Evolutionary conservation across 768 basidiomycete genomes (phyloP).

Genomic region (Russula emetica): DNA sequence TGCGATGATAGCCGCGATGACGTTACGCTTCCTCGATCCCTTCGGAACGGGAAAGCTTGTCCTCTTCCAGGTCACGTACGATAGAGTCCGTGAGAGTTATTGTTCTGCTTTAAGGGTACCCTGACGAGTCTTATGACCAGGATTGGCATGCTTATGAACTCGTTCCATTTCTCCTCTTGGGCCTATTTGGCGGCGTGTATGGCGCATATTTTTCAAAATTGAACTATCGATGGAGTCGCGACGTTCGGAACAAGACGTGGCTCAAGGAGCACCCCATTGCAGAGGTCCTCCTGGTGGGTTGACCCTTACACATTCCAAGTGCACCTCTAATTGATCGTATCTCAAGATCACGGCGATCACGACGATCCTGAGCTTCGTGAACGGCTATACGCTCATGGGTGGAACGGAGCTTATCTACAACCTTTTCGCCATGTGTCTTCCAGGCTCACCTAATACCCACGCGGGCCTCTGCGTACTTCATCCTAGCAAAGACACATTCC

Average conservation of each 20-base stretch:
- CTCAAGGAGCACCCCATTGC: conserved; percentile 70
- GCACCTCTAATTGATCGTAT: conserved; percentile 6
- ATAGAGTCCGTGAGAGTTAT: conserved; percentile 47
- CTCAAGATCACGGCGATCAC: conserved; percentile 74
- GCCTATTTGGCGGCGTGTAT: conserved; percentile 89
- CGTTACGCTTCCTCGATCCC: conserved; percentile 87
- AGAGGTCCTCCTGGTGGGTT: conserved; percentile 76
- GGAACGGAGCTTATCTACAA: conserved; percentile 93
- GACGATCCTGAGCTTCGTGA: conserved; percentile 73
- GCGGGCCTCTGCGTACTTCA: conserved; percentile 69
- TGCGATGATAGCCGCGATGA: conserved; percentile 95
- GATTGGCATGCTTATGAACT: conserved; percentile 94
- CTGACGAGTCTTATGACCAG: conserved; percentile 37
- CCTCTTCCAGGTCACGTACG: conserved; percentile 86
- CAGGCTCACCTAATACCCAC: conserved; percentile 50
- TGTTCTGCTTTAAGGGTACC: background rate
- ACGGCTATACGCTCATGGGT: conserved; percentile 88
- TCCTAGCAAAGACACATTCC: conserved; percentile 53
- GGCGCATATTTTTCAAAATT: conserved; percentile 91
- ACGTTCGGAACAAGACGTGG: conserved; percentile 80
- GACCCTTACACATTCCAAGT: background rate
- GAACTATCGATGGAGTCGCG: conserved; percentile 83
- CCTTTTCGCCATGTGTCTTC: conserved; percentile 81
- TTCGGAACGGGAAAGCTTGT: conserved; percentile 95
- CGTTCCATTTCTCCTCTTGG: conserved; percentile 77